Percentiles rank a stretch among this genome's conserved stretches.
Conservation (phyloP, 2,329 filamentous ascomycete genomes). For the Alternaria consortialis region DNA sequence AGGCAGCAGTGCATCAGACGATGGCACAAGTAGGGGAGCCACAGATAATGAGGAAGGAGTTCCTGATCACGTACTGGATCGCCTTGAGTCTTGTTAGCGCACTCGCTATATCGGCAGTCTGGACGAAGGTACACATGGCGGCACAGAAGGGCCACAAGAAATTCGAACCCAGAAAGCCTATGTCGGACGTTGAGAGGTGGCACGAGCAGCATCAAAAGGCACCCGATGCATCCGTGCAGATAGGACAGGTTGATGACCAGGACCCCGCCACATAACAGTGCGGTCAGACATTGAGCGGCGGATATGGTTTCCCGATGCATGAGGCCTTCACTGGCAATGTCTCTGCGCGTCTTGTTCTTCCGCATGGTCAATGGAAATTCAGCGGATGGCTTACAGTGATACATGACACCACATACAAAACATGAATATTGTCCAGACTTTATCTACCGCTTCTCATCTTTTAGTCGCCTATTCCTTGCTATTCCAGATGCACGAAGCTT, state of each 20-base stretch:
- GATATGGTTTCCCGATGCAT: neutral
- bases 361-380: neutral
- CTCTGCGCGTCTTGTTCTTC: neutral
- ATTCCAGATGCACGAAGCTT: neutral
- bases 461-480: neutral
- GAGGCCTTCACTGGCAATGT: neutral
- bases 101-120: neutral
- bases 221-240: neutral
- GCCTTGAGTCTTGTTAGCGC: neutral
- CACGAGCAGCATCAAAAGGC: slow-evolving; percentile 1
- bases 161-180: neutral
- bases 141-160: neutral
- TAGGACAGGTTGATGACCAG: neutral
- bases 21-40: neutral
- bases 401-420: neutral
- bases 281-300: neutral
- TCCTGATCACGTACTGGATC: neutral
- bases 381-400: neutral
- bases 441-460: neutral
- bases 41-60: neutral
- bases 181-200: slow-evolving; percentile 12
- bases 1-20: neutral
- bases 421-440: neutral
- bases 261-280: neutral
- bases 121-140: slow-evolving; percentile 7